These are phyloP conservation scores for Fonsecaea pedrosoi DNA, from an alignment of 2,329 filamentous ascomycete species.

Conservation along the genomic window DNA sequence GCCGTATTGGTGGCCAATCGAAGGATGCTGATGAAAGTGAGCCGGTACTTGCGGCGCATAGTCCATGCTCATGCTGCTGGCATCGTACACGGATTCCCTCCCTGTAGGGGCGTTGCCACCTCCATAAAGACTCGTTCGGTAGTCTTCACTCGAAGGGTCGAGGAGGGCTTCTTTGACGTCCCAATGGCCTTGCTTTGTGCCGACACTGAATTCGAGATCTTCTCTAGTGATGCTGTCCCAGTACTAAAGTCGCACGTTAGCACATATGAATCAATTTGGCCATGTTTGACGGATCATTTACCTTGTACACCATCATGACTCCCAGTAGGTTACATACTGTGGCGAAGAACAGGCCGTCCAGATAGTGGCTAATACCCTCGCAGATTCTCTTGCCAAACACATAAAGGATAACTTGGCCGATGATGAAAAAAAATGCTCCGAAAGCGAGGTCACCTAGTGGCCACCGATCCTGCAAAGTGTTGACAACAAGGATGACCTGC, in stretches of 20 bases:
- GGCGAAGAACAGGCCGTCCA: conserved; percentile 93
- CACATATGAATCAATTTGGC: conserved; percentile 15
- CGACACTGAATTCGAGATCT: conserved; percentile 97
- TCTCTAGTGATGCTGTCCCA: conserved; percentile 99
- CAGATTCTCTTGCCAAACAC: conserved; percentile 87
- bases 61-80: conserved; percentile 47
- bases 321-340: conserved; percentile 91
- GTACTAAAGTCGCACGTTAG: conserved; percentile 66
- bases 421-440: conserved; percentile 87
- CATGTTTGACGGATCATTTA: conserved; percentile 47
- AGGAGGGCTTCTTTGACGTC: conserved; percentile 91
- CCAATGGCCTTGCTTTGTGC: conserved; percentile 95
- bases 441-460: conserved; percentile 90
- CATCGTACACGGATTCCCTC: conserved; percentile 71
- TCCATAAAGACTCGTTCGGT: conserved; percentile 58
- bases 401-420: conserved; percentile 91
- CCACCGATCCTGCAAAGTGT: conserved; percentile 94
- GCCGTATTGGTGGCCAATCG: conserved; percentile 12
- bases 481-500: conserved; percentile 85
- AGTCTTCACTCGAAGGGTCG: conserved; percentile 65
- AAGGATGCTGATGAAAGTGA: conserved; percentile 22
- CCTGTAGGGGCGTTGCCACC: conserved; percentile 12
- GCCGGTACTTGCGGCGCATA: conserved; percentile 28
- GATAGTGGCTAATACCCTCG: conserved; percentile 82
- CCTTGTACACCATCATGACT: conserved; percentile 99